Evolutionary conservation across 1,284 basidiomycete genomes (phyloP), one percentile per base, ranked within the genome.

Genomic region (Fomitopsis schrenkii): DNA sequence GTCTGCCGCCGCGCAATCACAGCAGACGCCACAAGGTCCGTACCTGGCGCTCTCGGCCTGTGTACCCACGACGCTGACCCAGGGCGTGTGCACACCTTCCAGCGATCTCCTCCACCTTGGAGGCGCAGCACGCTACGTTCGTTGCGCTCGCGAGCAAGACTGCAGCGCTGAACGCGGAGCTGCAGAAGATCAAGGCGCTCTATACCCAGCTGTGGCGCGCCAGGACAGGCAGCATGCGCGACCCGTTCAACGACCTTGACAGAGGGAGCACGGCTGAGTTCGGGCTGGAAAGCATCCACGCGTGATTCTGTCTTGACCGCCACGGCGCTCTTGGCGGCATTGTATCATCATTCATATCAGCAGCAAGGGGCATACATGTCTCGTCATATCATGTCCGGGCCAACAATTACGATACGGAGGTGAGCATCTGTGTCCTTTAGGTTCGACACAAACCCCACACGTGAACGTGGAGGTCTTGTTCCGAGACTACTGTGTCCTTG

Each of bases 51-150:
- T 17, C 53, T 74, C 66, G 22, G 41, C 38, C 44, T 48, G 3
- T 38, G 2, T 14, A 12, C 38, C 38, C 3, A 2, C 15, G 30
- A 8, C 22, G 5, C 22, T 36, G 12, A 50, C 28, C 30, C 1
- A 50, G 28, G 17, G 4, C 30, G 10, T 36, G 7, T 8, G 50
- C 55, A 19, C 14, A 41, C 45, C 45, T 59, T 30, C 8, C 62
- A 91, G 90, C 82, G 48, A 88, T 93, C 61, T 77, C 87, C 6
- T 80, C 88, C 2, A 89, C 89, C 9, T 76, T 93, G 26, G 88
- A 91, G 71, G 86, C 87, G 3, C 90, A 92, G 72, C 85, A 93
- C 65, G 77, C 82, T 6, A 87, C 85, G 2, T 92, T 91, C 73
- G 80, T 91, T 28, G 79, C 87, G 3, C 81, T 92, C 36, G 90